Evolutionary conservation across 2,329 filamentous ascomycete species (phyloP).

Genomic region (Cladosporium sp.): DNA sequence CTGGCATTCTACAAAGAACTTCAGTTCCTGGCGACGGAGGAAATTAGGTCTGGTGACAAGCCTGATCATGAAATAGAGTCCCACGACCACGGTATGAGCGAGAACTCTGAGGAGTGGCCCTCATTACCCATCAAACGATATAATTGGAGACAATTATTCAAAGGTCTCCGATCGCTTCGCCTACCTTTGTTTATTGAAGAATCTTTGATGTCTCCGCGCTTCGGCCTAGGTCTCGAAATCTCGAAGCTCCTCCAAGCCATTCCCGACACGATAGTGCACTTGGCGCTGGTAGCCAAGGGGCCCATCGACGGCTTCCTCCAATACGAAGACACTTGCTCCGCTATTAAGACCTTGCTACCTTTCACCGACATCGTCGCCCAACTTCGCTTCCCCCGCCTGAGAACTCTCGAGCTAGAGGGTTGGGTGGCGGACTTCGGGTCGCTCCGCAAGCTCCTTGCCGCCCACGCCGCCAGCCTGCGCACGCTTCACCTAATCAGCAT

Average conservation of each 20-base stretch:
- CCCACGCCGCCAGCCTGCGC: constrained; percentile 4
- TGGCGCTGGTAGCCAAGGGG: constrained; percentile 6
- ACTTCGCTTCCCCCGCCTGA: not conserved
- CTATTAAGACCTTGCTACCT: not conserved
- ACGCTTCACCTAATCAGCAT: constrained; percentile 8
- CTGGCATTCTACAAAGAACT: constrained; percentile 7
- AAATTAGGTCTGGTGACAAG: not conserved
- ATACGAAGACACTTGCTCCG: not conserved
- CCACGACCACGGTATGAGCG: not conserved
- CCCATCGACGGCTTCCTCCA: constrained; percentile 9
- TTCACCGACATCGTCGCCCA: constrained; percentile 4
- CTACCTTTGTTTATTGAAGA: constrained; percentile 9
- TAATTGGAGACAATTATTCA: constrained; percentile 2
- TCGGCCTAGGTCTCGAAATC: constrained; percentile 4
- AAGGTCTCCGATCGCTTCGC: not conserved
- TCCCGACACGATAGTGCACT: constrained; percentile 3
- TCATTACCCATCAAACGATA: not conserved
- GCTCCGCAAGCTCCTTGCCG: not conserved
- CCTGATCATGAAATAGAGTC: not conserved
- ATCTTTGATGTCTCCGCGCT: not conserved
- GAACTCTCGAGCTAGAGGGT: constrained; percentile 3
- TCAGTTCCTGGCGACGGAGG: constrained; percentile 6
- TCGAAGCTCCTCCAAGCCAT: not conserved
- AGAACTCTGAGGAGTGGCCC: not conserved
- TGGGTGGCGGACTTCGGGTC: constrained; percentile 6